Evolutionary conservation across 148 eudicot genomes (phyloP).

Genomic region (Agrostemma githago): DNA sequence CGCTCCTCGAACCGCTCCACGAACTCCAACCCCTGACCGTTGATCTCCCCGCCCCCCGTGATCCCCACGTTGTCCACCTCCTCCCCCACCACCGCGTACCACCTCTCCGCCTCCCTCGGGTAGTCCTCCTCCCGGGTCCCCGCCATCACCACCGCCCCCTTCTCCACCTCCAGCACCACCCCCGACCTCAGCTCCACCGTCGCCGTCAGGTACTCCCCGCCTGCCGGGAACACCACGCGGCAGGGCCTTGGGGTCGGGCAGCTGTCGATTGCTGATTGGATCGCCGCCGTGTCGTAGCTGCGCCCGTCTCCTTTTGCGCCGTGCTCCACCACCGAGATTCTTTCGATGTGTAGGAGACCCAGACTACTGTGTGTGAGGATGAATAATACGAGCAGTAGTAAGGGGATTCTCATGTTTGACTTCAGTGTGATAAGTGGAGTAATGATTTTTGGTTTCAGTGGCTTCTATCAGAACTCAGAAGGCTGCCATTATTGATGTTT

Average conservation of each 20-base stretch:
- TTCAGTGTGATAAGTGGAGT: too few species aligned
- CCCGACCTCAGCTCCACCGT: conserved; percentile 63
- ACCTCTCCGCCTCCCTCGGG: conserved; percentile 38
- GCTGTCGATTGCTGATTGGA: conserved; percentile 83
- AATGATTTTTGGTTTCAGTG: too few species aligned
- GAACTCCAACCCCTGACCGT: conserved; percentile 79
- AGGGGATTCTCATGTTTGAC: too few species aligned
- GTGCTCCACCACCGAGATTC: conserved; percentile 63
- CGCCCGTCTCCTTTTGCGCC: conserved; percentile 66
- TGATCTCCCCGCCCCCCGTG: conserved; percentile 82
- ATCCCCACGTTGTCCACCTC: conserved; percentile 72
- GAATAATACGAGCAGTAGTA: conserved; percentile 5
- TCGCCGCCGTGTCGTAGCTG: conserved; percentile 66
- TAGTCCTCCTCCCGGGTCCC: conserved; percentile 66
- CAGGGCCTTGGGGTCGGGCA: conserved; percentile 49
- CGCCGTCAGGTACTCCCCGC: conserved; percentile 70
- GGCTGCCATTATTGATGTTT: not conserved
- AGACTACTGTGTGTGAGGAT: conserved; percentile 1
- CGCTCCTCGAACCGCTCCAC: conserved; percentile 66
- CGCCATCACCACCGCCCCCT: conserved; percentile 55
- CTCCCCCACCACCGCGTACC: conserved; percentile 95
- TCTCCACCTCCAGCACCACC: conserved; percentile 49
- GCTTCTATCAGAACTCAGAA: not conserved
- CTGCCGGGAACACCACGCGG: conserved; percentile 72
- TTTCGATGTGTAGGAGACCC: too few species aligned